Percentiles rank a stretch among this genome's conserved stretches.
These are phyloP conservation scores for Entelexis paramagnoliae DNA, from an alignment of 1,139 yeast genomes.

Conservation along the genomic window DNA sequence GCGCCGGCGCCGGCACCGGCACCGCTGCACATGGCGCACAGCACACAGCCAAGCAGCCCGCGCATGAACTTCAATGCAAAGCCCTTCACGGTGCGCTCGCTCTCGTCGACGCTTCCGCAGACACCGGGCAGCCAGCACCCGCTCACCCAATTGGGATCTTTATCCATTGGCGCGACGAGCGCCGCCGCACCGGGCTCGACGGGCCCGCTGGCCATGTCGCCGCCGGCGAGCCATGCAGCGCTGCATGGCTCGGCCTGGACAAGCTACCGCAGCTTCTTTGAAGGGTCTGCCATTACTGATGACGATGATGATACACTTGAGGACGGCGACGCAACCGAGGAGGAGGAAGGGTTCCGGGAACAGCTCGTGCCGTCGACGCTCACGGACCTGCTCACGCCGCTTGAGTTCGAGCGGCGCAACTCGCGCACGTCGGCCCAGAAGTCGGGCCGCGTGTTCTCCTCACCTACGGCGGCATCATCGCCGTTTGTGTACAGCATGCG, in stretches of 20 bases:
- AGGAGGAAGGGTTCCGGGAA: slow-evolving; percentile 45
- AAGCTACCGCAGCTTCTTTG: slow-evolving; percentile 11
- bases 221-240: neutral
- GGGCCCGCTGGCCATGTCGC: neutral
- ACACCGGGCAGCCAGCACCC: neutral
- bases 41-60: slow-evolving; percentile 1
- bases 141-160: neutral
- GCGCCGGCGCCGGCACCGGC: neutral
- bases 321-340: neutral
- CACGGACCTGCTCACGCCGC: slow-evolving; percentile 67
- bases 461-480: slow-evolving; percentile 9
- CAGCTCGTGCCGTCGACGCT: slow-evolving; percentile 71
- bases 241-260: slow-evolving; percentile 1
- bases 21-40: neutral
- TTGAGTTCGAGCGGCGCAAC: slow-evolving; percentile 57
- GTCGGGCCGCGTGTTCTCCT: slow-evolving; percentile 15
- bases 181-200: neutral
- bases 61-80: neutral
- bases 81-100: slow-evolving; percentile 4
- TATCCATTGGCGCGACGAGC: neutral
- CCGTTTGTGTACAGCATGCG: neutral
- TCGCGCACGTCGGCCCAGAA: slow-evolving; percentile 40
- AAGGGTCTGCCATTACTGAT: slow-evolving; percentile 26
- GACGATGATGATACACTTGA: slow-evolving; percentile 23
- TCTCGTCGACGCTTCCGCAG: slow-evolving; percentile 4